Evolutionary conservation across 257 asterid genomes (phyloP).

Genomic region (Dorcoceras hygrometricum): DNA sequence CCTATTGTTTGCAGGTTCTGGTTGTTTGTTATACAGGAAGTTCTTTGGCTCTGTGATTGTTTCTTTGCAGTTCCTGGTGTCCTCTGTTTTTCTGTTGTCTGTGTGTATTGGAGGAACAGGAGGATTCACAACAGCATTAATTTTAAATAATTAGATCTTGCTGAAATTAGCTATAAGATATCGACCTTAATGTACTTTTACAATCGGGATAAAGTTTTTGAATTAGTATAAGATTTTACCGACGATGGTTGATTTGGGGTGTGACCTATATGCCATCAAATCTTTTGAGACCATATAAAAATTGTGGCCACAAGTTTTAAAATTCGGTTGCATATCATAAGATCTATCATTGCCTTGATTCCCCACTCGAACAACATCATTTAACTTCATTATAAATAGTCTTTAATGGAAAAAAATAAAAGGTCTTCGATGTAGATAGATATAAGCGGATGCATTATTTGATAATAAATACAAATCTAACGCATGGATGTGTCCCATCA

Average conservation of each 20-base stretch:
- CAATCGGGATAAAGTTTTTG: neutral
- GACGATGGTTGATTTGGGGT: neutral
- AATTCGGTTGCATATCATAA: neutral
- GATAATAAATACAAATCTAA: neutral
- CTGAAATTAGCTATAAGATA: too few relatives aligned
- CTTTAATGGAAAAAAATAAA: neutral
- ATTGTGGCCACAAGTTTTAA: neutral
- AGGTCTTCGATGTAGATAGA: too few relatives aligned
- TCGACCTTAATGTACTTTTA: too few relatives aligned
- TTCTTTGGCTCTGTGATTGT: too few relatives aligned
- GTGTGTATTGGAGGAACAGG: too few relatives aligned
- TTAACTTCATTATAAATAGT: neutral
- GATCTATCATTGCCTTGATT: neutral
- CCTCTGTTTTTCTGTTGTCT: too few relatives aligned
- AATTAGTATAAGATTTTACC: too few relatives aligned
- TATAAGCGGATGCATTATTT: neutral
- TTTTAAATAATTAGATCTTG: too few relatives aligned
- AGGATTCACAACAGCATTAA: too few relatives aligned
- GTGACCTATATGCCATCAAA: neutral
- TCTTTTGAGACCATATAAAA: neutral
- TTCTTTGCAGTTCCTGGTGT: too few relatives aligned
- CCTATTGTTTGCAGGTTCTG: too few relatives aligned
- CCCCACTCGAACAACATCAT: neutral
- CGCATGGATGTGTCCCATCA: neutral
- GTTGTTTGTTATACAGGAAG: too few relatives aligned